Percentiles rank a stretch among this genome's conserved stretches.
phyloP scores from a whole-genome alignment of 176 grass and related monocot species.

The Oryza rufipogon region DNA sequence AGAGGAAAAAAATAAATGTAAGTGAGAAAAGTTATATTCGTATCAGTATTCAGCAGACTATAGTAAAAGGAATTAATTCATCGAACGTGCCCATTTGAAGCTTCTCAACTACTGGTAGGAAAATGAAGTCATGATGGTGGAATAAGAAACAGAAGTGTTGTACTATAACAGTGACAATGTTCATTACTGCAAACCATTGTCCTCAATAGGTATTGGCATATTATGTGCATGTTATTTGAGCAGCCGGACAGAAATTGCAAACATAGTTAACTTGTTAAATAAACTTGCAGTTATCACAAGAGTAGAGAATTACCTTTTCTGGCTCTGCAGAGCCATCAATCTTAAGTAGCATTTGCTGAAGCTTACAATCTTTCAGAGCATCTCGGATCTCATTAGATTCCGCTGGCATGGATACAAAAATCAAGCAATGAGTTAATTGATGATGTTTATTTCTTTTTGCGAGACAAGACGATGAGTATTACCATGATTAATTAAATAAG shows the following conservation, averaged over 20 bases:
- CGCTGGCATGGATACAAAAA: constrained; percentile 37
- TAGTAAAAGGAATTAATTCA: constrained; percentile 16
- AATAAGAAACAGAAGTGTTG: constrained; percentile 22
- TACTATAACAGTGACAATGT: not conserved
- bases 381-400: constrained; percentile 63
- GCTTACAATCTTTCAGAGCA: constrained; percentile 56
- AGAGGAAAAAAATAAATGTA: not conserved
- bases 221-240: not conserved
- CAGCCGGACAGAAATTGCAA: not conserved
- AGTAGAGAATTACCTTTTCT: constrained; percentile 64
- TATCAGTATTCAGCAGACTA: not conserved
- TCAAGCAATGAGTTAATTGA: constrained; percentile 13
- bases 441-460: not conserved
- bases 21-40: not conserved
- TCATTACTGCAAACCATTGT: not conserved
- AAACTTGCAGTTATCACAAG: not conserved
- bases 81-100: not conserved
- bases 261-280: not conserved
- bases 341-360: constrained; percentile 61
- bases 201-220: not conserved
- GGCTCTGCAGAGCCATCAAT: constrained; percentile 68
- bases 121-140: constrained; percentile 14
- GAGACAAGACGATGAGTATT: not conserved
- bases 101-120: not conserved
- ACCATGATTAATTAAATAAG: not conserved